A percentile compares a stretch with the other conserved stretches of the same genome.
These are phyloP conservation scores for Aquilaria yunnanensis DNA, from an alignment of 345 rosid genomes.

Conservation along the genomic window DNA sequence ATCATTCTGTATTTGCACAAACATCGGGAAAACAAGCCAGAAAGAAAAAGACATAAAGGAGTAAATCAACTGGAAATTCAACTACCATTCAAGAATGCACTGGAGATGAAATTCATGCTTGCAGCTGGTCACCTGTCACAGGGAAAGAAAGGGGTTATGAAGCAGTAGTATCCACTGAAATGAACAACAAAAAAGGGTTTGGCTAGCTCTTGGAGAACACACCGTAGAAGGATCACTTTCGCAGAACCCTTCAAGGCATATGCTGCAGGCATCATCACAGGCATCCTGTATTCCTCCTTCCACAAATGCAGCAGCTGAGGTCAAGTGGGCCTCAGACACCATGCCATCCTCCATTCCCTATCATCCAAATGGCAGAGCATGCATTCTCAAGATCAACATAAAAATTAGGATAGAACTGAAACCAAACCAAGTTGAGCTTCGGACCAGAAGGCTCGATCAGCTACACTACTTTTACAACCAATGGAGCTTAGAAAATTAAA, in stretches of 20 bases:
- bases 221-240: slow-evolving; percentile 91
- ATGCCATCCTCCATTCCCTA: slow-evolving; percentile 46
- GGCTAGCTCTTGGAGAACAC: slow-evolving; percentile 1
- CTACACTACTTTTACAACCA: too few species aligned
- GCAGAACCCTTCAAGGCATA: slow-evolving; percentile 81
- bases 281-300: slow-evolving; percentile 97
- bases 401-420: too few species aligned
- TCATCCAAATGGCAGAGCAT: slow-evolving; percentile 3
- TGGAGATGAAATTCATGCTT: slow-evolving; percentile 98
- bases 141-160: neutral
- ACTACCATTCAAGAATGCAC: slow-evolving; percentile 94
- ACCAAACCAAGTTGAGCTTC: too few species aligned
- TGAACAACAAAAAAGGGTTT: neutral
- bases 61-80: slow-evolving; percentile 1
- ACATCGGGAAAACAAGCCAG: neutral
- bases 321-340: slow-evolving; percentile 59
- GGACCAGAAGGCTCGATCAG: too few species aligned
- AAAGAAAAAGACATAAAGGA: neutral
- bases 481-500: too few species aligned
- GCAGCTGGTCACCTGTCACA: slow-evolving; percentile 73
- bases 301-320: slow-evolving; percentile 93
- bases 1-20: neutral
- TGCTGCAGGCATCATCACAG: slow-evolving; percentile 98
- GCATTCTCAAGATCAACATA: neutral
- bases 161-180: slow-evolving; percentile 6